These are phyloP conservation scores for Scorias spongiosa DNA, from an alignment of 2,329 filamentous ascomycete genomes.

Conservation along the genomic window DNA sequence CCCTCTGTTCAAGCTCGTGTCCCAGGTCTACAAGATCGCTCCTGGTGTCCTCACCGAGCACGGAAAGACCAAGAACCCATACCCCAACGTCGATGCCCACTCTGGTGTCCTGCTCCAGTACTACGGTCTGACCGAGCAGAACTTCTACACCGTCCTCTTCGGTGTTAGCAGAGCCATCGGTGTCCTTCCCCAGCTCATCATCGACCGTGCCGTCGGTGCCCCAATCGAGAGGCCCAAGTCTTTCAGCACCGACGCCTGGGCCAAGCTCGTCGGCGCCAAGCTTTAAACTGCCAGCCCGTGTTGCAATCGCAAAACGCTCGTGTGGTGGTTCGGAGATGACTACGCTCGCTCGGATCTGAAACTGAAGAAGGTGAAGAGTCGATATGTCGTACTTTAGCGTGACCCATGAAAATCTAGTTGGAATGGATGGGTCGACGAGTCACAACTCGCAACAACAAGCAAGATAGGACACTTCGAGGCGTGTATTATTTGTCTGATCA, in stretches of 20 bases:
- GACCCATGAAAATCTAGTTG: not conserved
- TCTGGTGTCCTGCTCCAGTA: conserved; percentile 98
- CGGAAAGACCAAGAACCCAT: conserved; percentile 99
- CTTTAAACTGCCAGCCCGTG: conserved; percentile 43
- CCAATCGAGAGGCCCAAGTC: conserved; percentile 98
- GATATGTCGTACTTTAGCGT: no score
- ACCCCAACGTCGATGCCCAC: conserved; percentile 97
- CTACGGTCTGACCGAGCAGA: conserved; percentile 97
- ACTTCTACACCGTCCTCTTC: conserved; percentile 99
- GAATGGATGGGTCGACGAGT: not conserved
- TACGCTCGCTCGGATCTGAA: no score
- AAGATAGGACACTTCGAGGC: not conserved
- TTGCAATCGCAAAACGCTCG: no score
- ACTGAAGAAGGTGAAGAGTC: no score
- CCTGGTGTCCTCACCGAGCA: conserved; percentile 96
- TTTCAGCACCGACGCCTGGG: conserved; percentile 94
- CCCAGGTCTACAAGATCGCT: conserved; percentile 99
- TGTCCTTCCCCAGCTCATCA: conserved; percentile 98
- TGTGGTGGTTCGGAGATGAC: no score
- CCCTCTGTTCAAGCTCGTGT: conserved; percentile 99
- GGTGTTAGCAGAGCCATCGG: conserved; percentile 96
- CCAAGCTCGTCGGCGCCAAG: conserved; percentile 81
- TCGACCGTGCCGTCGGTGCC: conserved; percentile 91
- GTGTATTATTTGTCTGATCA: not conserved
- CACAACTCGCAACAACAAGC: not conserved